Conservation (phyloP, 768 basidiomycete species). For the Tulasnella sp. region DNA sequence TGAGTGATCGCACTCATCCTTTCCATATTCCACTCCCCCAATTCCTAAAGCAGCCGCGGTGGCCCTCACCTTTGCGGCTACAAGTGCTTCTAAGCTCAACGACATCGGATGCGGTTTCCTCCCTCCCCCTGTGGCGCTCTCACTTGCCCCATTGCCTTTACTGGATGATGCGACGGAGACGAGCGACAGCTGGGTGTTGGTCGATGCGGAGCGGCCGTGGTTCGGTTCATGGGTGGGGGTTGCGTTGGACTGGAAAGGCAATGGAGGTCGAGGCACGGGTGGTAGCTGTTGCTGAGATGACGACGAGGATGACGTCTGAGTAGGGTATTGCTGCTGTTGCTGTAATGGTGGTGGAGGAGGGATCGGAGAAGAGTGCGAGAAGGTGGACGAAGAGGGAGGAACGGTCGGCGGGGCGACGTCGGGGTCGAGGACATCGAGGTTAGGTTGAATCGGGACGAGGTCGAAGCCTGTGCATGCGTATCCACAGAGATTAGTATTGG, state of each 20-base stretch:
- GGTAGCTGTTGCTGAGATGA: background rate
- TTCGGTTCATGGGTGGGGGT: background rate
- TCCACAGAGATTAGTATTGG: background rate
- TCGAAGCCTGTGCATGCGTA: slow-evolving; percentile 52
- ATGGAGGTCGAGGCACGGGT: background rate
- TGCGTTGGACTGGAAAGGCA: background rate
- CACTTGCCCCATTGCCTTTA: background rate
- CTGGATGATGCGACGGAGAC: background rate
- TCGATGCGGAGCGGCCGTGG: slow-evolving; percentile 7
- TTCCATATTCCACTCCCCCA: no score
- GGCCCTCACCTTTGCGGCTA: background rate
- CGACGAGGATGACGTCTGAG: background rate
- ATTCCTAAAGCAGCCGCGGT: background rate
- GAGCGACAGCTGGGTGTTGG: slow-evolving; percentile 37
- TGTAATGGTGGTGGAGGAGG: background rate
- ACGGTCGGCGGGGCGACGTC: slow-evolving; percentile 18
- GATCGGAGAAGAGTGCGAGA: background rate
- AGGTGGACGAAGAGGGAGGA: background rate
- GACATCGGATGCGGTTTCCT: background rate
- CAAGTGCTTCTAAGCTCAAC: slow-evolving; percentile 16
- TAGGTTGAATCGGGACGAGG: slow-evolving; percentile 66
- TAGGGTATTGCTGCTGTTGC: background rate
- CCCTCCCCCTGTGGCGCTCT: background rate
- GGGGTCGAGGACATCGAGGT: slow-evolving; percentile 58
- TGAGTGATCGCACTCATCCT: no score